These are phyloP conservation scores for Pluteus cervinus DNA, from an alignment of 768 basidiomycete genomes.

Conservation along the genomic window DNA sequence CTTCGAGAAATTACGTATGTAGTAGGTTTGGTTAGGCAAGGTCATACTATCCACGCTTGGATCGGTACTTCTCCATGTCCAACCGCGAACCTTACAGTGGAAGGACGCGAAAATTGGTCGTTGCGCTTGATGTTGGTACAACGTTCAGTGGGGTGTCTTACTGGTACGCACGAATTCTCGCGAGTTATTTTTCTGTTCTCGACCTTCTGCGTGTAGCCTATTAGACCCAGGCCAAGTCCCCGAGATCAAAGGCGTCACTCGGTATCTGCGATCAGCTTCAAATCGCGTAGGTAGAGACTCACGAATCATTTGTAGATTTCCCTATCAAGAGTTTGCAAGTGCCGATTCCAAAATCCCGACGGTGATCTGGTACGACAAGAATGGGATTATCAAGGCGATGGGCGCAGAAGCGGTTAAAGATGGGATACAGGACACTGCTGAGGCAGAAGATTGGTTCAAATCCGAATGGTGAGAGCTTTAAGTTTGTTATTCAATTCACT, in stretches of 20 bases:
- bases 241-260: constrained; percentile 14
- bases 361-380: constrained; percentile 38
- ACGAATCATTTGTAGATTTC: constrained; percentile 8
- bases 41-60: no score
- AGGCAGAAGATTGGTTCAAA: constrained; percentile 35
- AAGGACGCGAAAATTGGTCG: constrained; percentile 31
- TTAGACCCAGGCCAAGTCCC: constrained; percentile 16
- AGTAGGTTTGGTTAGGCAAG: no score
- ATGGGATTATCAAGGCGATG: constrained; percentile 31
- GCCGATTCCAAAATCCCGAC: constrained; percentile 44
- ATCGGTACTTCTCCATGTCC: no score
- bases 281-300: constrained; percentile 4
- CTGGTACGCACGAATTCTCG: constrained; percentile 15
- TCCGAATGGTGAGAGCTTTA: constrained; percentile 30
- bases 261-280: constrained; percentile 15
- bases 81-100: constrained; percentile 33
- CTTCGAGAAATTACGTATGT: no score
- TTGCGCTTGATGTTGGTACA: constrained; percentile 49
- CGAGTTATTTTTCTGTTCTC: neutral
- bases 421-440: constrained; percentile 30
- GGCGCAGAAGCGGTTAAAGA: constrained; percentile 41
- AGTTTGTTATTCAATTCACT: neutral
- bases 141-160: constrained; percentile 47
- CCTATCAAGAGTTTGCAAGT: constrained; percentile 13
- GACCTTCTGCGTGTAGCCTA: constrained; percentile 9